Percentiles rank a stretch among this genome's conserved stretches.
Evolutionary conservation across 2,329 filamentous ascomycete genomes (phyloP).

Genomic region (Epicoccum nigrum): DNA sequence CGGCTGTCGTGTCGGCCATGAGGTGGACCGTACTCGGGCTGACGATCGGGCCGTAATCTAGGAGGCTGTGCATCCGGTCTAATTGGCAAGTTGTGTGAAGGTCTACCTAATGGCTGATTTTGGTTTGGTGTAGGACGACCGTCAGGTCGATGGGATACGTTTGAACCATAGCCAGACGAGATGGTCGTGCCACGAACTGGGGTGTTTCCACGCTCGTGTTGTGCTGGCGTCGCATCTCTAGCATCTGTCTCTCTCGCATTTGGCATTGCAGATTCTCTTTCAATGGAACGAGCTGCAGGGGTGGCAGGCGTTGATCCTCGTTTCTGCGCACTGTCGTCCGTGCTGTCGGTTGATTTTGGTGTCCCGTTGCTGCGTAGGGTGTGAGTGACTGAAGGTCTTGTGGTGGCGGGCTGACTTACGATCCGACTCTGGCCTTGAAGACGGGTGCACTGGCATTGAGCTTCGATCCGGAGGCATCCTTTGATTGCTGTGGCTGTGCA

Average conservation of each 20-base stretch:
- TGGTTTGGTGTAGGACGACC: constrained; percentile 38
- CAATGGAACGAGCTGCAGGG: constrained; percentile 25
- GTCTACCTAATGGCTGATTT: constrained; percentile 30
- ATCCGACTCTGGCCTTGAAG: constrained; percentile 62
- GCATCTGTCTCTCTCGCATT: constrained; percentile 17
- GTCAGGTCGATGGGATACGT: constrained; percentile 42
- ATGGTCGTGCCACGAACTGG: constrained; percentile 11
- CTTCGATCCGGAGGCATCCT: constrained; percentile 47
- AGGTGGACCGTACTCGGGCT: constrained; percentile 29
- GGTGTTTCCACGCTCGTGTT: constrained; percentile 23
- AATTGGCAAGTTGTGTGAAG: constrained; percentile 58
- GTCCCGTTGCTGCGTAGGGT: constrained; percentile 40
- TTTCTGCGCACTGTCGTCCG: constrained; percentile 23
- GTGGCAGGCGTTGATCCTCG: constrained; percentile 22
- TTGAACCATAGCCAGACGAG: constrained; percentile 21
- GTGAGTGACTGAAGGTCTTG: constrained; percentile 16
- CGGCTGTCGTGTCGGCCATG: constrained; percentile 44
- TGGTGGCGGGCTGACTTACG: constrained; percentile 30
- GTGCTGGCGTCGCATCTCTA: constrained; percentile 21
- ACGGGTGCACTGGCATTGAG: constrained; percentile 64
- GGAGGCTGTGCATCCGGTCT: constrained; percentile 65
- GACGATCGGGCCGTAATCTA: constrained; percentile 45
- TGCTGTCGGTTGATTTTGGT: constrained; percentile 22
- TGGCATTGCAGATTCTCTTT: constrained; percentile 21
- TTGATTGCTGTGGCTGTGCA: constrained; percentile 52